Evolutionary conservation across 306 rosid species (phyloP), one percentile per base, ranked within the genome.

Genomic region (Vigna trinervia): DNA sequence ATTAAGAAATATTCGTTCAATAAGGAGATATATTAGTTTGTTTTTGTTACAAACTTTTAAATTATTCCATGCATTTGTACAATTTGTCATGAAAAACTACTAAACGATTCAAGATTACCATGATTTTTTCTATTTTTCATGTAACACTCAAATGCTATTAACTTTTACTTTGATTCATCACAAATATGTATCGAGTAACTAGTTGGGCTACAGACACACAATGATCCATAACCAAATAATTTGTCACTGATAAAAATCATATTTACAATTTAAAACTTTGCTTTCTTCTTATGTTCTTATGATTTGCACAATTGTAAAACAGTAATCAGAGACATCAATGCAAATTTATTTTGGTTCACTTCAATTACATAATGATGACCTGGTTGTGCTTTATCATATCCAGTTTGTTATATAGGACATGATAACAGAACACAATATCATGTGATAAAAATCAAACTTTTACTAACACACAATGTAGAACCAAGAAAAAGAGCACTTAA

Each of bases 281-380:
- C 14, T 62, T 62, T 23, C 69, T 62, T 36, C 47, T n/a, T 36
- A 62, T 15, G 69, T 62, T 36, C 47, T 8, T 36, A 62, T 15
- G 69, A 52, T 51, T 20, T 51, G 56, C 9, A 52, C 20, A 10
- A 7, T 11, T 45, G 15, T 45, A 45, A 45, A 12, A 41, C 52
- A 43, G 4, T 38, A 68, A 26, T 47, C 19, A 14, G 26, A 26
- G 12, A 68, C 22, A 28, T 26, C 58, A 45, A 26, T 26, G 12
- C 58, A 47, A 46, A 48, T 48, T 22, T 28, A 50, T 15, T 50
- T 48, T 48, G 12, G 2, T 28, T 28, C 26, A 69, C 26, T 48
- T 69, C 74, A 46, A 14, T 28, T 69, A 14, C 28, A n/a, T 3
- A 69, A 7, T 20, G 11, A 28, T 30, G 34, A 30, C 38, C 20